Evolutionary conservation across 257 asterid genomes (phyloP).

Genomic region (Petrea volubilis): DNA sequence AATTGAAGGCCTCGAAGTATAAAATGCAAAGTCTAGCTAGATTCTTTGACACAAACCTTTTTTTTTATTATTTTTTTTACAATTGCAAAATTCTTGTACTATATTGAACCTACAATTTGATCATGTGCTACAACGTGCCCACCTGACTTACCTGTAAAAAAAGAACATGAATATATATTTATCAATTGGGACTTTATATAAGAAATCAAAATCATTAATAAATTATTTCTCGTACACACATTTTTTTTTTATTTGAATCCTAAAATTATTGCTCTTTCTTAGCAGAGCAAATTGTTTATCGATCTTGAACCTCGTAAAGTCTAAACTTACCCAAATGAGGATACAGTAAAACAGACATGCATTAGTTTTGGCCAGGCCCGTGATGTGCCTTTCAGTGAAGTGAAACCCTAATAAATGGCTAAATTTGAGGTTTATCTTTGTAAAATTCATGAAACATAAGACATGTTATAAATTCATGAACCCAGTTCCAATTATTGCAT

Average conservation of each 20-base stretch:
- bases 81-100: slow-evolving; percentile 9
- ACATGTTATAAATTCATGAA: slow-evolving; percentile 16
- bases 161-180: neutral
- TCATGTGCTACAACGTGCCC: slow-evolving; percentile 31
- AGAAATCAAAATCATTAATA: neutral
- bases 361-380: neutral
- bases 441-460: neutral
- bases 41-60: neutral
- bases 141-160: slow-evolving; percentile 11
- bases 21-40: neutral
- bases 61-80: too few species aligned
- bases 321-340: neutral
- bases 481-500: neutral
- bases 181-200: neutral
- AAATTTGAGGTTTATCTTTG: neutral
- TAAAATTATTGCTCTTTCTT: neutral
- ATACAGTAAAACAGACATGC: neutral
- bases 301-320: neutral
- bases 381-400: neutral
- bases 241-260: neutral
- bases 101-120: slow-evolving; percentile 7
- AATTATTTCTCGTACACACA: neutral
- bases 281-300: neutral
- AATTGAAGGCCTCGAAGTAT: neutral
- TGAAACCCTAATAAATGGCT: neutral